Evolutionary conservation across 2,329 filamentous ascomycete species (phyloP).

Genomic region (Aureobasidium sp.): DNA sequence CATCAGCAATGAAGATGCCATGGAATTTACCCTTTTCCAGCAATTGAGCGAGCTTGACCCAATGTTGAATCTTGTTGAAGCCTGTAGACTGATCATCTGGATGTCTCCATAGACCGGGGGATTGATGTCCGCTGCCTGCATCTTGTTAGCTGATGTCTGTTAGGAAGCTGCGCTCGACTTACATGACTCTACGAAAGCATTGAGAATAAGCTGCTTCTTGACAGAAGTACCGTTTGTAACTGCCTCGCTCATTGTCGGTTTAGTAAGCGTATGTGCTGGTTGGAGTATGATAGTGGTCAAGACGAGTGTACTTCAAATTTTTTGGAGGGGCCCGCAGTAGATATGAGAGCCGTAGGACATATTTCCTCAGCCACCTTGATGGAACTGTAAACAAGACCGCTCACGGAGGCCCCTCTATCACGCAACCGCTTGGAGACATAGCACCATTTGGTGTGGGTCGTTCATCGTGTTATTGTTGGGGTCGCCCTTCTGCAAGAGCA

Average conservation of each 20-base stretch:
- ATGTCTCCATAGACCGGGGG: conserved; percentile 54
- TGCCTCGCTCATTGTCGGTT: not conserved
- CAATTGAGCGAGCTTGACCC: conserved; percentile 51
- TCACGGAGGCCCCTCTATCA: not conserved
- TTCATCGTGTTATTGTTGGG: not conserved
- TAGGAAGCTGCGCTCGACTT: conserved; percentile 7
- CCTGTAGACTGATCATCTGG: conserved; percentile 54
- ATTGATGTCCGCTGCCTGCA: conserved; percentile 42
- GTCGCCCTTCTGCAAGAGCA: not conserved
- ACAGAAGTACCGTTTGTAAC: not conserved
- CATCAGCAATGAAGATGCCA: conserved; percentile 60
- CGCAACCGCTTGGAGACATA: not conserved
- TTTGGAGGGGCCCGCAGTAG: not conserved
- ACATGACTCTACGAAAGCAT: conserved; percentile 37
- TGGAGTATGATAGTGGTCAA: no score
- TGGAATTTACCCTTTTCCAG: conserved; percentile 56
- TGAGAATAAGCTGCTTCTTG: conserved; percentile 33
- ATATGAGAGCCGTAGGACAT: not conserved
- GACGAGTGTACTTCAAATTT: not conserved
- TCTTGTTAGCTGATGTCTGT: conserved; percentile 13
- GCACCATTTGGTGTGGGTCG: not conserved
- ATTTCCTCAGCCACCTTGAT: not conserved
- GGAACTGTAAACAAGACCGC: not conserved
- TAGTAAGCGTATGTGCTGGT: not conserved
- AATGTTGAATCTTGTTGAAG: conserved; percentile 54